Evolutionary conservation across 1,284 basidiomycete genomes (phyloP), one percentile per base, ranked within the genome.

Genomic region (Ustanciosporium gigantosporum): DNA sequence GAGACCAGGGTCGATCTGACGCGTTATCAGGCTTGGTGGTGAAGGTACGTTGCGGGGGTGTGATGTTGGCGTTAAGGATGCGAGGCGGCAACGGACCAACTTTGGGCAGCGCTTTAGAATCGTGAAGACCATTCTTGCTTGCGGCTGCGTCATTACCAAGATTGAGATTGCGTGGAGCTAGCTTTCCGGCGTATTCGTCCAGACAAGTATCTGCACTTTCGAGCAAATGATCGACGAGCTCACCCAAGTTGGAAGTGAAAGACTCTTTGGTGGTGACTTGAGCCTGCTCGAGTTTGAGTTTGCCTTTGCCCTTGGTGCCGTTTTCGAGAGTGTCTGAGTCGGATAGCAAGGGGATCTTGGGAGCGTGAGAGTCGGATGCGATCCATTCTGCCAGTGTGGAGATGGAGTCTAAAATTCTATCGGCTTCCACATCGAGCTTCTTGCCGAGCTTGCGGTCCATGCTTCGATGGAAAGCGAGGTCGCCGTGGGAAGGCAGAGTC

Each of bases 161-260:
- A 25, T 36, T 29, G 22, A 48, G 25, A 15, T 46, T 78, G 5
- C 79, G 71, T n/a, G 85, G 82, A 73, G 87, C 90, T 45, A 82
- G 84, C 62, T 83, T 82, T 2, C 91, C 91, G 15, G 86, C 80
- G 61, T 85, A 84, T 56, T 89, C 85, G 72, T 96, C 92, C 29
- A 96, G 78, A 57, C 85, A 86, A 4, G 85, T 86, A 75, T 95
- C 90, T 6, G 91, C 88, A 46, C 85, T 83, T 78, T 97, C 94
- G 46, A 95, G 80, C 46, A 96, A 77, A 29, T 84, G 83, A 77
- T 97, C 94, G 79, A 95, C 84, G 0, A 85, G 81, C 74, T 93
- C 90, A 15, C 90, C 87, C 0, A 94, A 83, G 24, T 84, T 75
- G n/a, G 83, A 81, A 57, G 87, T 83, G 76, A 91, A 95, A 60